These are phyloP conservation scores for Pugionium dolabratum DNA, from an alignment of 345 rosid species.

Conservation along the genomic window DNA sequence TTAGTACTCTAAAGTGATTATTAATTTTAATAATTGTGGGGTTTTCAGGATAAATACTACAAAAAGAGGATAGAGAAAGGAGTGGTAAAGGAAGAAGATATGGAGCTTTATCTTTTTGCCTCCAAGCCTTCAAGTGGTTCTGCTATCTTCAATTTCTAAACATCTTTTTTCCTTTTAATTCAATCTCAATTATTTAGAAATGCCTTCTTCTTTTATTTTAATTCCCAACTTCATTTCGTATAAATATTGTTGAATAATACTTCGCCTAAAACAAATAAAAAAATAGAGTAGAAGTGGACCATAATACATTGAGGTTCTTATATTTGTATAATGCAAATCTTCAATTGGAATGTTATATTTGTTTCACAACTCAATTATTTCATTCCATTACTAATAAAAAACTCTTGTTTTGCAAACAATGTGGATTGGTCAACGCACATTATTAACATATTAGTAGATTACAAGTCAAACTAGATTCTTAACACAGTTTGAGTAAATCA, in stretches of 20 bases:
- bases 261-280: slow-evolving; percentile 13
- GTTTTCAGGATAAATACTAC: slow-evolving; percentile 74
- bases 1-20: neutral
- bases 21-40: neutral
- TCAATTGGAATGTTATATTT: too few relatives aligned
- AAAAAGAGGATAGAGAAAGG: slow-evolving; percentile 74
- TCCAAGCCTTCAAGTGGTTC: slow-evolving; percentile 99
- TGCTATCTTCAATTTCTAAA: slow-evolving; percentile 76
- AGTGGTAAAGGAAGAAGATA: slow-evolving; percentile 60
- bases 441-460: slow-evolving; percentile 14
- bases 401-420: neutral
- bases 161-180: neutral
- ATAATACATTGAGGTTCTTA: neutral
- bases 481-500: too few relatives aligned
- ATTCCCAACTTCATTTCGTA: neutral
- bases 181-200: slow-evolving; percentile 10
- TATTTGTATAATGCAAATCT: too few relatives aligned
- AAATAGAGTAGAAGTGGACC: neutral
- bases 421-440: slow-evolving; percentile 1
- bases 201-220: neutral
- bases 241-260: slow-evolving; percentile 6
- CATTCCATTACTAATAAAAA: neutral
- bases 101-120: slow-evolving; percentile 87
- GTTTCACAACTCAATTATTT: neutral
- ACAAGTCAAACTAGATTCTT: slow-evolving; percentile 19